Base-by-base conservation (phyloP, 2,329 filamentous ascomycete genomes). In the Fusarium palustre region DNA sequence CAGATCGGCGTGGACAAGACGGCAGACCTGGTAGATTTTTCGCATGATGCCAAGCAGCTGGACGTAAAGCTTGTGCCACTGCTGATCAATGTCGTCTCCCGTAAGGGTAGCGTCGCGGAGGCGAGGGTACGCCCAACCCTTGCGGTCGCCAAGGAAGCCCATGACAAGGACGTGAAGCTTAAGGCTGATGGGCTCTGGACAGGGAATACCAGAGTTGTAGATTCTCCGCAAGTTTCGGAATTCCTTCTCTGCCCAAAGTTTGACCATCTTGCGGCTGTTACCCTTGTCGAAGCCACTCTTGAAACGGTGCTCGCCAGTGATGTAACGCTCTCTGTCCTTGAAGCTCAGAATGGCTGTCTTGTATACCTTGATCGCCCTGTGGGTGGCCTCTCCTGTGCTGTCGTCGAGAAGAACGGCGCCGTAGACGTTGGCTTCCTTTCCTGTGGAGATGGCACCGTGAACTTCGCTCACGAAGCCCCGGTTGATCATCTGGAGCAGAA, bases 351-450 rank as follows among this genome's bases (percentile, higher is more conserved):
- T 99, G 56, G 92, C 92, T 10, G 96, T 99, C 86, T 99, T 99
- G 88, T 99, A 99, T 52, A 99, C 93, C 82, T 99, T 99, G 84
- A 98, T 94, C 15, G 96, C 96, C 49, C 93, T 89, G 75, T 97
- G 93, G 1, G 90, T 81, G 1, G 87, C 82, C 22, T 85, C 81
- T 39, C 84, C 83, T 10, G 86, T 79, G 24, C 78, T 81, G 12
- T 87, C 85, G 9, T 88, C 83, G 50, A 88, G 83, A 5, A 89
- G 87, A 13, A 97, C 86, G 20, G 95, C 94, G 68, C 97, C 93
- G 81, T 99, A 99, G 28, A 99, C 96, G 78, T 99, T 99, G 64
- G 96, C 96, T 80, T 99, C 96, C 79, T 99, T 99, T 58, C 96
- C 96, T 0, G 96, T 99, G 65, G 93, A 97, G 73, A 99, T 87